A percentile compares a stretch with the other conserved stretches of the same genome.
These are phyloP conservation scores for Phytopythium helicoides DNA, from an alignment of 352 stramenopile genomes.

Conservation along the genomic window DNA sequence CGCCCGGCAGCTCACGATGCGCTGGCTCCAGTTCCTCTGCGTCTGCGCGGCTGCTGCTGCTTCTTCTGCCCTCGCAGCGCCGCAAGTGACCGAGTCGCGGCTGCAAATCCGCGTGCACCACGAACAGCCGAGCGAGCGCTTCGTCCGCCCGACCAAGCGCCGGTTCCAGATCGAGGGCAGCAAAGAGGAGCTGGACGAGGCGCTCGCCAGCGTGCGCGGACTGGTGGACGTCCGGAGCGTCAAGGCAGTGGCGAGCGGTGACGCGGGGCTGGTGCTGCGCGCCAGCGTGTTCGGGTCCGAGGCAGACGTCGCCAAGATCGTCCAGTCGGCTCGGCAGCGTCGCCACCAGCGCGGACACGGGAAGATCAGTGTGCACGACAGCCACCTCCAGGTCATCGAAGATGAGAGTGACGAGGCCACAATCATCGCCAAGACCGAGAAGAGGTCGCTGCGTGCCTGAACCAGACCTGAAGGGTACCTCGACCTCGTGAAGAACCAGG, in stretches of 20 bases:
- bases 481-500: slow-evolving; percentile 15
- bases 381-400: slow-evolving; percentile 28
- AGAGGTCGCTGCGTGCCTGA: slow-evolving; percentile 38
- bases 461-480: slow-evolving; percentile 53
- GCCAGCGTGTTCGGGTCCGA: slow-evolving; percentile 26
- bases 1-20: background rate
- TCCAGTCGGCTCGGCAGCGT: background rate
- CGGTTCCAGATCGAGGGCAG: slow-evolving; percentile 32
- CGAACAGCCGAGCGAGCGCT: background rate
- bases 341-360: background rate
- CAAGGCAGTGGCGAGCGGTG: slow-evolving; percentile 11
- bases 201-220: slow-evolving; percentile 11
- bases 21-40: background rate
- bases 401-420: slow-evolving; percentile 23
- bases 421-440: slow-evolving; percentile 37
- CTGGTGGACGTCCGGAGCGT: slow-evolving; percentile 33
- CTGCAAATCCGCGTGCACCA: slow-evolving; percentile 2
- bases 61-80: background rate
- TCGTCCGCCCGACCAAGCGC: slow-evolving; percentile 4
- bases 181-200: slow-evolving; percentile 25
- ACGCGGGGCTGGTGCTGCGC: slow-evolving; percentile 11
- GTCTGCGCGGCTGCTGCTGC: background rate
- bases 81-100: background rate
- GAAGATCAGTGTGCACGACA: slow-evolving; percentile 15
- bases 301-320: slow-evolving; percentile 24